Base-by-base conservation (phyloP, 495 filamentous ascomycete genomes). In the Neurospora sp. region DNA sequence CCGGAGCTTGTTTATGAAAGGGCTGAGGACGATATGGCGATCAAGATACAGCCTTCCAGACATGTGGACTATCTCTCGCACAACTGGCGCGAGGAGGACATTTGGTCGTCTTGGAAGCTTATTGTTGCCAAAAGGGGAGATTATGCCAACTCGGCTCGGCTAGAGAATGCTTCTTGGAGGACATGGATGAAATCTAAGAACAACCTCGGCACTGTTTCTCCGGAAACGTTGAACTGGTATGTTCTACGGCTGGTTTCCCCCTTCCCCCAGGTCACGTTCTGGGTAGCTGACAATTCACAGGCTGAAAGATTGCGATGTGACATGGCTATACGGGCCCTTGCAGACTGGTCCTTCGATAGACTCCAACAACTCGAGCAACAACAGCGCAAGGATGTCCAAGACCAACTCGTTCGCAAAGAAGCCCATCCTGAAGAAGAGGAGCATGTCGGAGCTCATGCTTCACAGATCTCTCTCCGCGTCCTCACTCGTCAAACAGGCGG, bases 11-110 rank as follows among this genome's bases (percentile, higher is more conserved):
- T 77, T 20, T 61, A 61, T 31, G 85, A 87, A 59, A 83, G 85
- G 70, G 91, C 92, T 18, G 91, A 92, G 65, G 96, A 99, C 78
- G 96, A 98, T 80, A 92, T 88, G 18, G 90, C 91, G 35, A 85
- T 97, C 37, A 86, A 89, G 73, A 85, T 85, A 31, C 90, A 93
- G 76, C 96, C 96, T 35, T 94, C 93, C 14, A 85, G 93, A 40
- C 96, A 98, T 83, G 96, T 98, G 42, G 96, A 99, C 81, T 99
- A 99, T 79, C 86, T 99, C 6, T 97, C 95, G 41, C 92, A 99
- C 77, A 89, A 95, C 71, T 99, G 96, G 96, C 89, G 88, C 53
- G 95, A 98, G 82, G 95, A 98, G 81, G 96, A 99, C 81, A 96
- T 99, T 12, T 99, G 96, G 96, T 88, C 93, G 16, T 98, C 95